Evolutionary conservation across 2,329 filamentous ascomycete genomes (phyloP).

Genomic region (Leptographium lundbergii): DNA sequence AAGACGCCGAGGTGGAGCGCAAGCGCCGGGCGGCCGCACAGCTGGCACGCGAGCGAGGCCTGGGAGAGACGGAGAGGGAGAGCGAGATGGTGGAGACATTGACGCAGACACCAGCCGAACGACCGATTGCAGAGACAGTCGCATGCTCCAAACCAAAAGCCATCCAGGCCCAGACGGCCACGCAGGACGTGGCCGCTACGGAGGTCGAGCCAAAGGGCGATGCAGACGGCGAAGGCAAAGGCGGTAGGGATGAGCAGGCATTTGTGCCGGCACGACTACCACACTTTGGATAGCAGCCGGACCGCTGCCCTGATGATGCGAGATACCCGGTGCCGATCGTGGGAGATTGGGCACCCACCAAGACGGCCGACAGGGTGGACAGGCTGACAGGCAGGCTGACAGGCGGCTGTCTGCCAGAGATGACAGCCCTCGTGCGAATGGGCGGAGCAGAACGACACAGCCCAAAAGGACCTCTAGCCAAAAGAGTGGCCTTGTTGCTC

Average conservation of each 20-base stretch:
- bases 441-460: no score
- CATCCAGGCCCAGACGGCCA: background rate
- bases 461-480: background rate
- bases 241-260: background rate
- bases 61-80: constrained; percentile 20
- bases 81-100: constrained; percentile 4
- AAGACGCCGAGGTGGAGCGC: constrained; percentile 39
- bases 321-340: background rate
- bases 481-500: no score
- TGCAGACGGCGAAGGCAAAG: background rate
- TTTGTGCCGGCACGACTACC: constrained; percentile 50
- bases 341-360: no score
- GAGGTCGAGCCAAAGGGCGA: background rate
- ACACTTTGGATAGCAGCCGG: constrained; percentile 28
- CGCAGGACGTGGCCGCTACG: background rate
- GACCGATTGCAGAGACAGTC: background rate
- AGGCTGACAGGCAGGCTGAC: background rate
- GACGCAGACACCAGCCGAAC: background rate
- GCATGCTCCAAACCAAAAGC: background rate
- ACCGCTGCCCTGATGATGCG: background rate
- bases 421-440: no score
- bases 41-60: constrained; percentile 36
- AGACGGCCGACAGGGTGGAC: background rate
- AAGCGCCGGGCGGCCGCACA: constrained; percentile 39
- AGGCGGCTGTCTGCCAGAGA: no score